phyloP scores from a whole-genome alignment of 257 asterid species.

The Lavandula angustifolia region DNA sequence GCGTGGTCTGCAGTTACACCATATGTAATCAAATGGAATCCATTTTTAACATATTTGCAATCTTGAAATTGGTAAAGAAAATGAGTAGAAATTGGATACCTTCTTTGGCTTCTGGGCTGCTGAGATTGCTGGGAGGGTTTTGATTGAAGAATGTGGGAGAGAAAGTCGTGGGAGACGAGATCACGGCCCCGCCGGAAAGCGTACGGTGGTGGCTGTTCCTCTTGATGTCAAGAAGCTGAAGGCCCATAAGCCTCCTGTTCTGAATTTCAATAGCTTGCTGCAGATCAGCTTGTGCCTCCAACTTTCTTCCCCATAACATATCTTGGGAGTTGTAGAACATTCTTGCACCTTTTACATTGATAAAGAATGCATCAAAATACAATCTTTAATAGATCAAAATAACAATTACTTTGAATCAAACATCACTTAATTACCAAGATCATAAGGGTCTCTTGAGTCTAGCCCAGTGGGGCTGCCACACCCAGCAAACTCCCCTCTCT shows the following conservation, averaged over 20 bases:
- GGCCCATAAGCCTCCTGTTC: conserved; percentile 54
- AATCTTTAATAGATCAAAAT: neutral
- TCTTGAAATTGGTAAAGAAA: neutral
- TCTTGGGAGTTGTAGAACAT: conserved; percentile 57
- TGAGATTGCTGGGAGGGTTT: conserved; percentile 29
- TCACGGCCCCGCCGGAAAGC: conserved; percentile 48
- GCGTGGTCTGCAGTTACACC: conserved; percentile 39
- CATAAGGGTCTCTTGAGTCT: conserved; percentile 62
- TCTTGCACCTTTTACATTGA: conserved; percentile 45
- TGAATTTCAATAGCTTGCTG: conserved; percentile 70
- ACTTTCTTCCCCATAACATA: conserved; percentile 62
- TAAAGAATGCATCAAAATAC: neutral
- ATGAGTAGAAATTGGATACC: too few species aligned
- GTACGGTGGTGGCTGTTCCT: conserved; percentile 58
- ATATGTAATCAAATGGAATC: neutral
- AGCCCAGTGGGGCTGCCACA: conserved; percentile 71
- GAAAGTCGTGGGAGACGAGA: conserved; percentile 47
- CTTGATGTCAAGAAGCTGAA: conserved; percentile 70
- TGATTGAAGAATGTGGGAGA: conserved; percentile 52
- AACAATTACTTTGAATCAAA: neutral
- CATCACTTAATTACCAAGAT: conserved; percentile 45
- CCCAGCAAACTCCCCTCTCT: conserved; percentile 58
- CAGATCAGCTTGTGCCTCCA: conserved; percentile 68
- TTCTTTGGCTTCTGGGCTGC: conserved; percentile 47
- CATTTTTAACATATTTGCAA: neutral